Evolutionary conservation across 495 filamentous ascomycete genomes (phyloP), one percentile per base, ranked within the genome.

Genomic region (Paragyromitra xinjiangensis): DNA sequence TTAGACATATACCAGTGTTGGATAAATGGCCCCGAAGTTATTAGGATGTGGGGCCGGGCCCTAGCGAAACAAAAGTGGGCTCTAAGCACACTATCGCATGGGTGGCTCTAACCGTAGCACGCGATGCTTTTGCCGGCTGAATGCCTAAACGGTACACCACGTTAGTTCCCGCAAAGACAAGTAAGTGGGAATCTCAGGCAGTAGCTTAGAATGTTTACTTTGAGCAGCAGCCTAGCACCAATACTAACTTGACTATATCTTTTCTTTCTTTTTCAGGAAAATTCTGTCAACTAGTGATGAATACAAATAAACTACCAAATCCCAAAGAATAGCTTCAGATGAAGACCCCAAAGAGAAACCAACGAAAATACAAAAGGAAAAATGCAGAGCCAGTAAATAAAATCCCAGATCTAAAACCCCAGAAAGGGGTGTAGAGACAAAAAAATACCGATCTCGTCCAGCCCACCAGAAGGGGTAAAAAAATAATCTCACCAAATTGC

Each of bases 281-380:
- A 62, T 61, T 51, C 24, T 50, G 19, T 71, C 19, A 71, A 71
- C 56, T 62, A 62, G 40, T 62, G 24, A 62, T 44, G 22, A 58
- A 58, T 58, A 69, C 39, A 69, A 58, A 9, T n/a, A 37, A 58
- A n/a, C 22, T 39, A 61, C 56, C 14, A 56, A 11, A 69, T 40
- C 19, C 29, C 29, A 39, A 39, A 37, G 14, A 9, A 16, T 29
- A 26, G 6, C 56, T 26, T 26, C 19, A 12, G 11, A 16, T 8
- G 56, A 29, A 6, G 22, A 58, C 12, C 56, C 56, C 24, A 39
- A 39, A 9, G 19, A 39, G 58, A 61, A 42, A n/a, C 26, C 9
- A 26, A 29, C 4, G 55, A 16, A 48, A 8, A 56, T 44, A 58
- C 8, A 53, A 40, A 69, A 14, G 16, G 34, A 26, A 16, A 44